Percentiles rank a stretch among this genome's conserved stretches.
Conservation (phyloP, 176 grass and related monocot species). For the Bonia amplexicaulis region DNA sequence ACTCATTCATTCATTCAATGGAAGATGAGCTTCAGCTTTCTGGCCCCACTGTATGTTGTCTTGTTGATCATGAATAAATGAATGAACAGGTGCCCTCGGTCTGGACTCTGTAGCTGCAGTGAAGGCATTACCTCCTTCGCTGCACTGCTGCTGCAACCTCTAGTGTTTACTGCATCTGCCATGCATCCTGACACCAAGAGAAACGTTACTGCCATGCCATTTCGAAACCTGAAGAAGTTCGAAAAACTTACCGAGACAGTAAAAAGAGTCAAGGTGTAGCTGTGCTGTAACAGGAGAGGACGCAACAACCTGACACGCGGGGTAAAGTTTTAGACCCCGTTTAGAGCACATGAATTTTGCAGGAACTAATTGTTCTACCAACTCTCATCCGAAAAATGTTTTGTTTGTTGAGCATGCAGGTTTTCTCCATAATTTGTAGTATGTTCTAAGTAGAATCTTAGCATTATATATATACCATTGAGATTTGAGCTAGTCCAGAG, state of each 20-base stretch:
- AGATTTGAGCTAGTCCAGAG: background rate
- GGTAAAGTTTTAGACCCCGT: background rate
- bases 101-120: background rate
- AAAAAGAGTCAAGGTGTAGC: background rate
- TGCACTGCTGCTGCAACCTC: background rate
- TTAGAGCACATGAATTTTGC: background rate
- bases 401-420: background rate
- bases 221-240: background rate
- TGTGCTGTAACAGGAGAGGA: background rate
- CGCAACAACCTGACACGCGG: background rate
- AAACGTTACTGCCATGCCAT: background rate
- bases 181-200: background rate
- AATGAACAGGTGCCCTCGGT: background rate
- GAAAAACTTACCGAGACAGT: background rate
- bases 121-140: background rate
- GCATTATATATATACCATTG: background rate
- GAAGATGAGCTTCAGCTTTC: background rate
- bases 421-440: background rate
- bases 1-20: background rate
- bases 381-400: background rate
- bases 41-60: background rate
- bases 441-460: background rate
- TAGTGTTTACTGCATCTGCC: conserved; percentile 3
- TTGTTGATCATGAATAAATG: conserved; percentile 7
- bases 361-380: background rate